phyloP scores from a whole-genome alignment of 1,284 basidiomycete species.

The Earliella scabrosa region DNA sequence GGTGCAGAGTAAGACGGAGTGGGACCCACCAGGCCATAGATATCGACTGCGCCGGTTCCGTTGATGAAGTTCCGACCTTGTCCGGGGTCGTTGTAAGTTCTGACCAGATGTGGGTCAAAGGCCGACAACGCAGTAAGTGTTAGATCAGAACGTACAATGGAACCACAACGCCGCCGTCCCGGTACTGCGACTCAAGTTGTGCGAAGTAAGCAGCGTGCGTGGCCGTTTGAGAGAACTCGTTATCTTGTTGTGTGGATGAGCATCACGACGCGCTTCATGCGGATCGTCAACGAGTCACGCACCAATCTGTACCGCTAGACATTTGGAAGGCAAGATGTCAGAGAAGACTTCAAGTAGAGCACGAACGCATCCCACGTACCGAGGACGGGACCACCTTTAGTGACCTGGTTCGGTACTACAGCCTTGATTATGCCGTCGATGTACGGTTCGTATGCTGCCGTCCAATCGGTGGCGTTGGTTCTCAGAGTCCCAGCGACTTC shows the following conservation, averaged over 20 bases:
- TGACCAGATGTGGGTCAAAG: not conserved
- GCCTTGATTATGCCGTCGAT: conserved; percentile 64
- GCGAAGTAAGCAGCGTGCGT: conserved; percentile 56
- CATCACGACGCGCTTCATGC: no score
- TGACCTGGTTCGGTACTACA: conserved; percentile 70
- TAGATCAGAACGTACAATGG: conserved; percentile 45
- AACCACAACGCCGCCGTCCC: conserved; percentile 61
- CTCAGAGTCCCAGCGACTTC: conserved; percentile 70
- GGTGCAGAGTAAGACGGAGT: no score
- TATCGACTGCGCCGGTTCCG: conserved; percentile 61
- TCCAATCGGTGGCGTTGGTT: conserved; percentile 73
- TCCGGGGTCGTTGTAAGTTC: conserved; percentile 72
- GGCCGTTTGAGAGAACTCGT: conserved; percentile 68
- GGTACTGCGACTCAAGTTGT: conserved; percentile 62
- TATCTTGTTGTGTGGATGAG: no score
- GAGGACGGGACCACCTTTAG: conserved; percentile 73
- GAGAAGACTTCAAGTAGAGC: not conserved
- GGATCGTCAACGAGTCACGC: conserved; percentile 18
- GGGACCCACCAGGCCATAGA: conserved; percentile 49
- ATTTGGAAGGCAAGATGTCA: not conserved
- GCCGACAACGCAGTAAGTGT: not conserved
- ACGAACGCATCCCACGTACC: conserved; percentile 44
- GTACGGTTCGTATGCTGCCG: conserved; percentile 72
- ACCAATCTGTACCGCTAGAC: conserved; percentile 79
- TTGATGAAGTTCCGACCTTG: conserved; percentile 67